Conservation (phyloP, 345 rosid genomes). For the Geranium rotundifolium region DNA sequence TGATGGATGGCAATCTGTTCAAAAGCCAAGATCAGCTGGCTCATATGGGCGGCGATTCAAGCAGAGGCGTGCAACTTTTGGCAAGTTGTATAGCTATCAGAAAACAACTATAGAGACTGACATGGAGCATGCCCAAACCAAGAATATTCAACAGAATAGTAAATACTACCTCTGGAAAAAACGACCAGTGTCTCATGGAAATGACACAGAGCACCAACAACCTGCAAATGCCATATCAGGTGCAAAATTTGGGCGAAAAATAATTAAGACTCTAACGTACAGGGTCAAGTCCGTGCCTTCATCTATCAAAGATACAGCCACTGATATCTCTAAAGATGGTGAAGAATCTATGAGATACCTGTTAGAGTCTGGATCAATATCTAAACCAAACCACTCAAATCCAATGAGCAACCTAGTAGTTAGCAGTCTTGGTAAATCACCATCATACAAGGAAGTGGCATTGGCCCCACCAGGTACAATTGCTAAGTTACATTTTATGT, state of each 20-base stretch:
- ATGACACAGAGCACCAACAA: slow-evolving; percentile 41
- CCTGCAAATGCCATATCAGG: slow-evolving; percentile 35
- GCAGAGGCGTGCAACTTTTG: slow-evolving; percentile 74
- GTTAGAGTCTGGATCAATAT: slow-evolving; percentile 10
- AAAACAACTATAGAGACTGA: slow-evolving; percentile 56
- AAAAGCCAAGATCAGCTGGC: slow-evolving; percentile 74
- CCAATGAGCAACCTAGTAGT: slow-evolving; percentile 30
- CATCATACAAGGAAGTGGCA: slow-evolving; percentile 97
- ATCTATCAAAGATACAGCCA: slow-evolving; percentile 26
- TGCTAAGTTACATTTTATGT: slow-evolving; percentile 53
- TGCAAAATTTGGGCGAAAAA: slow-evolving; percentile 52
- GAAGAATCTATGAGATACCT: slow-evolving; percentile 30
- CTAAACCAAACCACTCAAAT: slow-evolving; percentile 3
- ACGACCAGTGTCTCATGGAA: slow-evolving; percentile 55
- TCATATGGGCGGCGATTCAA: slow-evolving; percentile 59
- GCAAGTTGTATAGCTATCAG: slow-evolving; percentile 60
- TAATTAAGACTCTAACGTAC: slow-evolving; percentile 69
- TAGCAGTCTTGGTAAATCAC: slow-evolving; percentile 70
- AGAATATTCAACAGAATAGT: slow-evolving; percentile 43
- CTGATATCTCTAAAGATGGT: slow-evolving; percentile 29
- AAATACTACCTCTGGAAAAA: slow-evolving; percentile 58
- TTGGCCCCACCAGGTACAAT: slow-evolving; percentile 91
- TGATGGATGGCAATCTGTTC: slow-evolving; percentile 96
- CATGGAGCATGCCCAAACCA: slow-evolving; percentile 34
- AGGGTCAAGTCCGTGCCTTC: slow-evolving; percentile 65